phyloP scores from a whole-genome alignment of 179 eudicot genomes.

The Heliamphora pulchella region DNA sequence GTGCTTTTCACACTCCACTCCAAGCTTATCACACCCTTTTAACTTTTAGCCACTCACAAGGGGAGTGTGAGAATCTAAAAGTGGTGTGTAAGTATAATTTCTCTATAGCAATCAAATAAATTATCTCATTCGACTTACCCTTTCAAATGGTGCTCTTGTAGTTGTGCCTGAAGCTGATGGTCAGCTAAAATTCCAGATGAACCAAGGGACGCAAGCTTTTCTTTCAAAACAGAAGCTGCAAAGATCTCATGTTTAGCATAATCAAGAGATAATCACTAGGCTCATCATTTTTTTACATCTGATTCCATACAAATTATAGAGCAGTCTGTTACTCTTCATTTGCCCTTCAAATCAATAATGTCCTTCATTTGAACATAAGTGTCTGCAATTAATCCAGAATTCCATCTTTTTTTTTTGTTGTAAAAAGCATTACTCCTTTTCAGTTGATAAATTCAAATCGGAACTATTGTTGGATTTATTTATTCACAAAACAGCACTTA shows the following conservation, averaged over 20 bases:
- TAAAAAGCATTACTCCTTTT: not conserved
- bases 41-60: too few species aligned
- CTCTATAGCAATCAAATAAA: too few species aligned
- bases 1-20: too few species aligned
- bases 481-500: not conserved
- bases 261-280: conserved; percentile 11
- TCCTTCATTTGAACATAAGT: not conserved
- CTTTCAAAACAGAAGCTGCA: conserved; percentile 95
- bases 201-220: conserved; percentile 91
- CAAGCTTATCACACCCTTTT: too few species aligned
- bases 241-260: conserved; percentile 17
- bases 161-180: conserved; percentile 90
- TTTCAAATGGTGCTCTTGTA: conserved; percentile 90
- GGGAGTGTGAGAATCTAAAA: too few species aligned
- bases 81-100: too few species aligned
- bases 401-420: not conserved
- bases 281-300: not conserved
- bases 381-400: not conserved
- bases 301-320: not conserved
- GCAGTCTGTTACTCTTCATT: not conserved
- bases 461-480: not conserved
- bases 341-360: not conserved
- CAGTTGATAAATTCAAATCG: not conserved
- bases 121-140: conserved; percentile 45
- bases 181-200: conserved; percentile 96